These are phyloP conservation scores for Teratosphaeria gauchensis DNA, from an alignment of 2,329 filamentous ascomycete species.

Conservation along the genomic window DNA sequence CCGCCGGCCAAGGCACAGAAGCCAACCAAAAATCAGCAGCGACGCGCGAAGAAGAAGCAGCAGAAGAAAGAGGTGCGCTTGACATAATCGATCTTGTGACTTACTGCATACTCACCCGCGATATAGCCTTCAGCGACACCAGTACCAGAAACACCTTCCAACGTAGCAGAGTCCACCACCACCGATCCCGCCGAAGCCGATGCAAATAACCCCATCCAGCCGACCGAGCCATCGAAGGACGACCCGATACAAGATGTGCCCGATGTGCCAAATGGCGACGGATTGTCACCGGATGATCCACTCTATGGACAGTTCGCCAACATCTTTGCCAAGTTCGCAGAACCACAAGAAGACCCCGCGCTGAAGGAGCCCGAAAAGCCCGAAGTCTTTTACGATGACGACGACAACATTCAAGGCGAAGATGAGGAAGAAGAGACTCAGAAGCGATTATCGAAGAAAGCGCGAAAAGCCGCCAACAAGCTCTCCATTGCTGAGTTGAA, in stretches of 20 bases:
- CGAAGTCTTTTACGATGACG: constrained; percentile 72
- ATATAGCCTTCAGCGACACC: constrained; percentile 5
- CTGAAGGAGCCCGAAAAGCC: constrained; percentile 67
- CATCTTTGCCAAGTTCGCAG: constrained; percentile 71
- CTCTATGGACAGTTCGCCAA: constrained; percentile 75
- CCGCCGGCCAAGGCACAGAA: constrained; percentile 40
- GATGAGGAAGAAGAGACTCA: constrained; percentile 57
- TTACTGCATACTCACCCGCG: background rate
- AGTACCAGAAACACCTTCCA: constrained; percentile 15
- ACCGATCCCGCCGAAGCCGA: constrained; percentile 9
- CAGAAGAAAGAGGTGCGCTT: constrained; percentile 76
- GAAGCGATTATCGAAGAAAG: constrained; percentile 82
- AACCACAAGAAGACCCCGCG: constrained; percentile 41
- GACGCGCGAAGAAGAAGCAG: constrained; percentile 89
- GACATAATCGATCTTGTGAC: constrained; percentile 26
- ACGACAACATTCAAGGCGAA: constrained; percentile 79
- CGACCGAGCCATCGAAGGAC: constrained; percentile 17
- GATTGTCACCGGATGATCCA: constrained; percentile 45
- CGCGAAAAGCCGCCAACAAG: constrained; percentile 82
- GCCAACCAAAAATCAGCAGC: constrained; percentile 88
- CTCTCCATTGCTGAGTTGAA: constrained; percentile 93
- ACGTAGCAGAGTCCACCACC: constrained; percentile 9
- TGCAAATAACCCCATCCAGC: constrained; percentile 14
- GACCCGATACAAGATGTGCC: constrained; percentile 18
- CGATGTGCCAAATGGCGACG: constrained; percentile 13